phyloP scores from a whole-genome alignment of 441 rosid species.

The Pelargonium myrrhifolium region DNA sequence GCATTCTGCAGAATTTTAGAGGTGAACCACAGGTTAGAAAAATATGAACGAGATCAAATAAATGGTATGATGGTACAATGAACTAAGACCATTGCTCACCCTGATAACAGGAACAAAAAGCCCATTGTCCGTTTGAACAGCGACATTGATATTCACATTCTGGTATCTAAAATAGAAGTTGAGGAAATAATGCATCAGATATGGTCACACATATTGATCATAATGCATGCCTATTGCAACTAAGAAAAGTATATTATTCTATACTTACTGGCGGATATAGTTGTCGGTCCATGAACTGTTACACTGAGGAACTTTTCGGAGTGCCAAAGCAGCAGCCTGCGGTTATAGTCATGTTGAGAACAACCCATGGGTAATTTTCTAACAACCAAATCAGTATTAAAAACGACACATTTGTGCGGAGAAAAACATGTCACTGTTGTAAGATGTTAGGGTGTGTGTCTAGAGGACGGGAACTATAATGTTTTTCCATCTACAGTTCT shows the following conservation, averaged over 20 bases:
- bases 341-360: constrained; percentile 16
- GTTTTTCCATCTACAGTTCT: neutral
- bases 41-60: constrained; percentile 3
- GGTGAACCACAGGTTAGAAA: constrained; percentile 1
- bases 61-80: neutral
- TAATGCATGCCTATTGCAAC: neutral
- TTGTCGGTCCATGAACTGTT: constrained; percentile 95
- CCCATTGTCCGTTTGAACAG: constrained; percentile 89
- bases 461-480: neutral
- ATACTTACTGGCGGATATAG: constrained; percentile 81
- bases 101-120: constrained; percentile 77
- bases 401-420: neutral
- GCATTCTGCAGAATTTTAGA: constrained; percentile 51
- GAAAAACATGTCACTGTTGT: neutral
- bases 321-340: constrained; percentile 96
- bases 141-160: constrained; percentile 73
- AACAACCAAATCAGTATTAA: neutral
- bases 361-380: neutral
- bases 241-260: neutral
- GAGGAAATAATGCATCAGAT: constrained; percentile 10
- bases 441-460: neutral
- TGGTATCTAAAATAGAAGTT: constrained; percentile 41
- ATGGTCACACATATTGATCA: neutral
- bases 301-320: constrained; percentile 86
- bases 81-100: constrained; percentile 34